Percentiles rank a stretch among this genome's conserved stretches.
phyloP scores from a whole-genome alignment of 345 rosid species.

The Sonneratia caseolaris region DNA sequence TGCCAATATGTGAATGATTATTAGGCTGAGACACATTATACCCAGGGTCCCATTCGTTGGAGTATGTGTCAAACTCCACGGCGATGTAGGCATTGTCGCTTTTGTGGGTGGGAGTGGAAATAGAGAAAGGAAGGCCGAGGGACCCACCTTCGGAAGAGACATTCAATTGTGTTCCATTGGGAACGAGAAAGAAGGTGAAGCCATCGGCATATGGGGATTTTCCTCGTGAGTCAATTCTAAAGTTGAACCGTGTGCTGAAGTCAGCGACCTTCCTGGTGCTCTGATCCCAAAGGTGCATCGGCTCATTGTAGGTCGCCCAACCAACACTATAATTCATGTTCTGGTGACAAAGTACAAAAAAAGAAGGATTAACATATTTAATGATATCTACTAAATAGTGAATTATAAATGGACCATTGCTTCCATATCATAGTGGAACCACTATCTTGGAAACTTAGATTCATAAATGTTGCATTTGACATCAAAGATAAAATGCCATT shows the following conservation, averaged over 20 bases:
- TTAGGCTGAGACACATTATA: not conserved
- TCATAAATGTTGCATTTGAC: too few species aligned
- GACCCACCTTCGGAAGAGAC: not conserved
- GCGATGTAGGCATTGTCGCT: constrained; percentile 6
- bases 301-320: not conserved
- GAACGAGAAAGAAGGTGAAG: constrained; percentile 7
- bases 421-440: too few species aligned
- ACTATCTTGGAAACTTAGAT: too few species aligned
- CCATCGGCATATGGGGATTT: not conserved
- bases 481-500: too few species aligned
- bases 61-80: constrained; percentile 14
- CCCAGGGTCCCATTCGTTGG: not conserved
- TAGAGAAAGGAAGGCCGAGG: constrained; percentile 7
- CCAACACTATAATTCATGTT: not conserved
- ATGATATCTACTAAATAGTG: too few species aligned
- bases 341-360: too few species aligned
- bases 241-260: not conserved
- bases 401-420: too few species aligned
- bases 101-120: not conserved
- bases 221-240: not conserved
- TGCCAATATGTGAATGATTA: not conserved
- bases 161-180: not conserved
- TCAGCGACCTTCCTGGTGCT: too few species aligned
- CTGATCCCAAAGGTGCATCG: too few species aligned
- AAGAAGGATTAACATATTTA: too few species aligned